These are phyloP conservation scores for Chrysosporium queenslandicum DNA, from an alignment of 2,329 filamentous ascomycete species.

Conservation along the genomic window DNA sequence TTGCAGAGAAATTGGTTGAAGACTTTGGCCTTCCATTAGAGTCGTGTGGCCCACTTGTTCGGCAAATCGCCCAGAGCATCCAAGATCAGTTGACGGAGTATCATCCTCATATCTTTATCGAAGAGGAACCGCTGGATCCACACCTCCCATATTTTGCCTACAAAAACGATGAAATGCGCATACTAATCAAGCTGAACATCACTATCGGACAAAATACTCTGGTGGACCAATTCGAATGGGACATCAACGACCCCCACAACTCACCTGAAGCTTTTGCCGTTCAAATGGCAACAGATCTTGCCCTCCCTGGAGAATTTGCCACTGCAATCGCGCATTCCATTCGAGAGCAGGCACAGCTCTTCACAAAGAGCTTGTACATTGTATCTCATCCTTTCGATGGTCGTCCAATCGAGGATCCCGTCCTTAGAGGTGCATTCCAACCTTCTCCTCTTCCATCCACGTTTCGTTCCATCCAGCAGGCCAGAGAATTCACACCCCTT, in stretches of 20 bases:
- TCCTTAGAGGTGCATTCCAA: conserved; percentile 75
- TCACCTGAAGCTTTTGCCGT: conserved; percentile 89
- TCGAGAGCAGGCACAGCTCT: conserved; percentile 88
- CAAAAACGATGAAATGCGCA: conserved; percentile 98
- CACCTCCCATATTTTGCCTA: conserved; percentile 85
- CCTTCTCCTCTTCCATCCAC: conserved; percentile 71
- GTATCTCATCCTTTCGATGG: conserved; percentile 93
- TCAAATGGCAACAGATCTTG: conserved; percentile 80
- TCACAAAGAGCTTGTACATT: conserved; percentile 85
- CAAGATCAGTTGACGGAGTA: conserved; percentile 86
- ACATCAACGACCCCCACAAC: conserved; percentile 90
- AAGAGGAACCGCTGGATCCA: conserved; percentile 82
- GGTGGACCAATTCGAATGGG: conserved; percentile 97
- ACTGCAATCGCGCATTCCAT: conserved; percentile 98
- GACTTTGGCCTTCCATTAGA: conserved; percentile 70
- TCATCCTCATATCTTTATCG: conserved; percentile 80
- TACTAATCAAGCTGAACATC: conserved; percentile 91
- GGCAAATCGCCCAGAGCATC: conserved; percentile 60
- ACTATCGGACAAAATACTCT: conserved; percentile 91
- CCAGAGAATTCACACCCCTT: conserved; percentile 88
- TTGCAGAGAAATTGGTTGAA: conserved; percentile 81
- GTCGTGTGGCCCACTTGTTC: conserved; percentile 44
- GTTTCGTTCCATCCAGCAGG: conserved; percentile 82
- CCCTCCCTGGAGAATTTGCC: conserved; percentile 87
- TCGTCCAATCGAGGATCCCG: conserved; percentile 80